A percentile compares a stretch with the other conserved stretches of the same genome.
phyloP scores from a whole-genome alignment of 148 eudicot genomes.

The Amaranthus palmeri region DNA sequence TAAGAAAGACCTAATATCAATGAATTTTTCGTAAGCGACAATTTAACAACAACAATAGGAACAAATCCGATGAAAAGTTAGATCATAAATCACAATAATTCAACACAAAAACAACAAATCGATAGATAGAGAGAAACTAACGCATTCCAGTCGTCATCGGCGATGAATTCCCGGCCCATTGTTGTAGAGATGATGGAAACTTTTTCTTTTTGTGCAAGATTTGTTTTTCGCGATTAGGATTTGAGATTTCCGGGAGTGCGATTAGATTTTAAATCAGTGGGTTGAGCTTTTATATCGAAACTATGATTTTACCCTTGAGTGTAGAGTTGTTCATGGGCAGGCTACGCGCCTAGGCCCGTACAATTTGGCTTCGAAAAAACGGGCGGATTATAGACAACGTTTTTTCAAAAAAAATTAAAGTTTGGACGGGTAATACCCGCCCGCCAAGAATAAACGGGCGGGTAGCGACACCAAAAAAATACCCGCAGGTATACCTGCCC shows the following conservation, averaged over 20 bases:
- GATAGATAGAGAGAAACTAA: constrained; percentile 18
- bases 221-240: background rate
- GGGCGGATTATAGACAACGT: no score
- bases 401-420: no score
- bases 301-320: constrained; percentile 4
- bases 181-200: background rate
- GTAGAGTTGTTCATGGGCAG: no score
- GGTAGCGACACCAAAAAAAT: no score
- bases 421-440: no score
- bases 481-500: no score
- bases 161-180: constrained; percentile 70
- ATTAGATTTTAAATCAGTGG: background rate
- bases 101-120: constrained; percentile 5
- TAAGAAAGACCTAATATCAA: no score
- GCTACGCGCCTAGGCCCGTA: no score
- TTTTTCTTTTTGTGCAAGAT: background rate
- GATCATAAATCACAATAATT: background rate
- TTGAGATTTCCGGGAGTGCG: background rate
- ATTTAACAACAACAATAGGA: background rate
- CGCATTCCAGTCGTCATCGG: constrained; percentile 92
- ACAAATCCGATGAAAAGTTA: background rate
- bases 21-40: no score
- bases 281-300: background rate
- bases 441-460: no score
- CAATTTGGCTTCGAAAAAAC: no score